These are phyloP conservation scores for Agapanthus africanus DNA, from an alignment of 106 monocot genomes.

Conservation along the genomic window DNA sequence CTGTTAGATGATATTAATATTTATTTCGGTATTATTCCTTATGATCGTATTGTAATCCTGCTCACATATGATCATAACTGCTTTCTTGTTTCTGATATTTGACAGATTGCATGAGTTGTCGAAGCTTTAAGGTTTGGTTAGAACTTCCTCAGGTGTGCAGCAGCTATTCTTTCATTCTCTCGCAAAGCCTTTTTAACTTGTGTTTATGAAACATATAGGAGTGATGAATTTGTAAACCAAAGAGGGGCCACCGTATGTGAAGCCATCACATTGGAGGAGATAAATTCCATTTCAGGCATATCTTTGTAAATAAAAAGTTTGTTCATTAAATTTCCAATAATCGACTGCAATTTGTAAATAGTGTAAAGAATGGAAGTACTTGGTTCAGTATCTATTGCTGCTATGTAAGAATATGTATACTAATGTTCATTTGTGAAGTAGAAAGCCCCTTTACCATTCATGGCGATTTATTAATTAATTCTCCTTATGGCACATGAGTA, in stretches of 20 bases:
- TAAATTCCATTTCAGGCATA: conserved; percentile 1
- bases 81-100: neutral
- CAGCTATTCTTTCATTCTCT: conserved; percentile 9
- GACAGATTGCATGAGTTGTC: conserved; percentile 15
- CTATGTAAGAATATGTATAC: conserved; percentile 1
- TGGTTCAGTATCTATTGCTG: conserved; percentile 1
- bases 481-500: neutral
- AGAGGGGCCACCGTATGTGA: conserved; percentile 3
- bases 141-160: conserved; percentile 3
- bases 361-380: neutral
- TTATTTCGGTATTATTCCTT: neutral
- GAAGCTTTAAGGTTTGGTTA: neutral
- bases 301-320: conserved; percentile 2
- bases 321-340: conserved; percentile 14
- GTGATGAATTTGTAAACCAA: conserved; percentile 12
- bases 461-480: neutral
- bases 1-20: neutral
- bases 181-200: conserved; percentile 10
- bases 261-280: conserved; percentile 1
- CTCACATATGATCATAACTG: neutral
- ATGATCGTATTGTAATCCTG: neutral
- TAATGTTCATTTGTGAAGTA: neutral
- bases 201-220: conserved; percentile 2
- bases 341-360: conserved; percentile 9
- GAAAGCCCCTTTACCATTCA: neutral